Evolutionary conservation across 257 asterid species (phyloP).

Genomic region (Gentiana macrophylla): DNA sequence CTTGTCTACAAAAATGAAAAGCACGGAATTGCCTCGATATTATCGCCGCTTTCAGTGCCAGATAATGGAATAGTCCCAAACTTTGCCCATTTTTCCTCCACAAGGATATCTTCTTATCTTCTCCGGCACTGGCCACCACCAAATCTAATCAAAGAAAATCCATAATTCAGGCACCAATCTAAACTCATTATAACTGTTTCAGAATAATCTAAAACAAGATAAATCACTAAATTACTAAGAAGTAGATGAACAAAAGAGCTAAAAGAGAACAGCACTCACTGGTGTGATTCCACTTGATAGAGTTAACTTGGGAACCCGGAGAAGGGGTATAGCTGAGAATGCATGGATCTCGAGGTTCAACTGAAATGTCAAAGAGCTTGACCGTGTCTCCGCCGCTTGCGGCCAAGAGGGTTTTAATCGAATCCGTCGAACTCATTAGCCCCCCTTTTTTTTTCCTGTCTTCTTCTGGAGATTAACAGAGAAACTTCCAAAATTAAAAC

Average conservation of each 20-base stretch:
- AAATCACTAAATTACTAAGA: conserved; percentile 1
- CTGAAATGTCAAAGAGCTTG: conserved; percentile 80
- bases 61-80: conserved; percentile 64
- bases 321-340: conserved; percentile 66
- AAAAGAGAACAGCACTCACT: conserved; percentile 34
- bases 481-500: neutral
- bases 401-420: conserved; percentile 54
- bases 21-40: conserved; percentile 55
- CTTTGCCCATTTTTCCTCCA: conserved; percentile 83
- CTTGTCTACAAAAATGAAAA: conserved; percentile 1
- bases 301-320: conserved; percentile 61
- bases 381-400: conserved; percentile 90
- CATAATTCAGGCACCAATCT: neutral
- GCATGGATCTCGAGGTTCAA: conserved; percentile 79
- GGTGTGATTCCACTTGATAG: conserved; percentile 96
- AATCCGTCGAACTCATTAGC: conserved; percentile 49
- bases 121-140: conserved; percentile 93
- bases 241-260: conserved; percentile 7
- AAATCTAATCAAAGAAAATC: conserved; percentile 36
- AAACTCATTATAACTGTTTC: neutral
- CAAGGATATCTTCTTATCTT: conserved; percentile 64
- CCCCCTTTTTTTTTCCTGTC: conserved; percentile 1
- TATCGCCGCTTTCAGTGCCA: conserved; percentile 49
- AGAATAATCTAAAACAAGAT: neutral
- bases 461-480: neutral